phyloP scores from a whole-genome alignment of 306 rosid genomes.

The Dryas alaskensis region DNA sequence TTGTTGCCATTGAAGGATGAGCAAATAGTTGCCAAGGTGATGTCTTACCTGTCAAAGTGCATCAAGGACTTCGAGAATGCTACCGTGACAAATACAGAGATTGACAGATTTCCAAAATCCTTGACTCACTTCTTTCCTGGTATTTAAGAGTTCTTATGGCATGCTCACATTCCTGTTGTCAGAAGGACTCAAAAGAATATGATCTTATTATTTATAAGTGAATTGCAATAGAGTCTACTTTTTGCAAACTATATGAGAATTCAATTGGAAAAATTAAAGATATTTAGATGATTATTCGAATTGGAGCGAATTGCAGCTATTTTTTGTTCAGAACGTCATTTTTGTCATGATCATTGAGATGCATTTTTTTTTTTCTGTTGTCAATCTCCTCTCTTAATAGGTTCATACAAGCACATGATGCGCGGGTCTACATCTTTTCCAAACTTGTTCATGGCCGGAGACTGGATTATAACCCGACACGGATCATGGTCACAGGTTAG shows the following conservation, averaged over 20 bases:
- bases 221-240: neutral
- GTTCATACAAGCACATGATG: conserved; percentile 52
- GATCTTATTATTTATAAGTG: neutral
- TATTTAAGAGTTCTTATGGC: conserved; percentile 16
- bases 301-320: neutral
- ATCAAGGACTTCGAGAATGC: conserved; percentile 41
- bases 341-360: neutral
- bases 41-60: conserved; percentile 46
- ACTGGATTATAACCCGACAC: conserved; percentile 58
- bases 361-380: neutral
- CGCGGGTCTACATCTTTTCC: conserved; percentile 49
- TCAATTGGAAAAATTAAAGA: neutral
- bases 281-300: neutral
- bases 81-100: conserved; percentile 34
- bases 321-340: no score
- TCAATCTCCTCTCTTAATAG: conserved; percentile 13
- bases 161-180: neutral
- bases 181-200: neutral
- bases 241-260: neutral
- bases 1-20: conserved; percentile 44
- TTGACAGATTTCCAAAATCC: conserved; percentile 45
- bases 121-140: conserved; percentile 59
- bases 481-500: conserved; percentile 64
- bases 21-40: conserved; percentile 35
- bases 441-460: conserved; percentile 63